These are phyloP conservation scores for Termitomyces eurrhizus DNA, from an alignment of 768 basidiomycete species.

Conservation along the genomic window DNA sequence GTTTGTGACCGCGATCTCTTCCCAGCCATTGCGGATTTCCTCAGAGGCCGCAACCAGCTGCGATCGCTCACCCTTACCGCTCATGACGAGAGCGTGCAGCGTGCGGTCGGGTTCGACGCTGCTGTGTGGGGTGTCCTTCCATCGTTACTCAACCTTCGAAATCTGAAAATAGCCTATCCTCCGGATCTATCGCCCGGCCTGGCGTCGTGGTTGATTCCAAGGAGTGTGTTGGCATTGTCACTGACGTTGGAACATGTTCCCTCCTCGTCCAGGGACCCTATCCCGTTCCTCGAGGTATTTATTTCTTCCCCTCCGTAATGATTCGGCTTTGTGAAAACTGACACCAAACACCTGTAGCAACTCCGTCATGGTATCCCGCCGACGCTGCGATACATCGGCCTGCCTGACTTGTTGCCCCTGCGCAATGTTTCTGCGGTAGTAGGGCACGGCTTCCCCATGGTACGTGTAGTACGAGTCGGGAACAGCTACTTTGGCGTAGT, in stretches of 20 bases:
- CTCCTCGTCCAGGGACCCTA: conserved; percentile 34
- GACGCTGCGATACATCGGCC: conserved; percentile 47
- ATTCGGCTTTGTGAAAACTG: background rate
- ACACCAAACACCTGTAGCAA: conserved; percentile 37
- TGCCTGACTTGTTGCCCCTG: conserved; percentile 44
- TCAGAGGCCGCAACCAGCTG: conserved; percentile 51
- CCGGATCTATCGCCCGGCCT: conserved; percentile 58
- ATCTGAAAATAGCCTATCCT: conserved; percentile 60
- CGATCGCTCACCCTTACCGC: conserved; percentile 50
- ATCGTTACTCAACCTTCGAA: conserved; percentile 45
- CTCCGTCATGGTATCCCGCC: conserved; percentile 55
- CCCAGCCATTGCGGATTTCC: conserved; percentile 63
- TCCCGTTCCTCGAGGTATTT: conserved; percentile 38
- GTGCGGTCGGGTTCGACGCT: conserved; percentile 62
- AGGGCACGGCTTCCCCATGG: conserved; percentile 60
- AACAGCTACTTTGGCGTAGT: conserved; percentile 51
- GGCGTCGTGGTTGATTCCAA: conserved; percentile 66
- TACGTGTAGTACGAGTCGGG: conserved; percentile 52
- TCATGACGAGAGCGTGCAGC: conserved; percentile 39
- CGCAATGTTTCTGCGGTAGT: conserved; percentile 39
- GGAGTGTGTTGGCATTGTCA: conserved; percentile 43
- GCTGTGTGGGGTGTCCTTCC: conserved; percentile 71
- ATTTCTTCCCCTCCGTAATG: background rate
- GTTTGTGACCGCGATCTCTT: conserved; percentile 58
- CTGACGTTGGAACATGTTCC: conserved; percentile 39